phyloP scores from a whole-genome alignment of 2,329 filamentous ascomycete species.

The Tolypocladium album region DNA sequence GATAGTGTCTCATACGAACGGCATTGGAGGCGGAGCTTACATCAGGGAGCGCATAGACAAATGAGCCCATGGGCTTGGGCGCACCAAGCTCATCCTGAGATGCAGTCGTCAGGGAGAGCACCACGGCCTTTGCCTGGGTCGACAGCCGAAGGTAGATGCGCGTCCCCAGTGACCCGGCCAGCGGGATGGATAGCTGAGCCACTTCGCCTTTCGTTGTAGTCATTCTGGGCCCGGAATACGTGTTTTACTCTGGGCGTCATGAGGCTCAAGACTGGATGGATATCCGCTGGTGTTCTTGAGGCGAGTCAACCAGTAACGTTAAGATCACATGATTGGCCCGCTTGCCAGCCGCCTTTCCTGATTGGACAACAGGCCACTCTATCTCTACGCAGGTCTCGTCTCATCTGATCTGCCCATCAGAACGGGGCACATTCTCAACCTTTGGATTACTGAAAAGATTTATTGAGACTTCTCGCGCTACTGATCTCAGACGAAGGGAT shows the following conservation, averaged over 20 bases:
- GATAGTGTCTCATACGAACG: neutral
- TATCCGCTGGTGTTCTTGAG: neutral
- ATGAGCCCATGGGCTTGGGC: constrained; percentile 62
- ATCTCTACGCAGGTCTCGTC: neutral
- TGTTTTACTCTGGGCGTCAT: neutral
- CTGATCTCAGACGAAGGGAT: neutral
- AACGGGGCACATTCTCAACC: neutral
- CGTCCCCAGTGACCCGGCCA: constrained; percentile 50
- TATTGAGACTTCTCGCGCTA: neutral
- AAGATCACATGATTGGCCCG: constrained; percentile 8
- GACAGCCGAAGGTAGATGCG: constrained; percentile 51
- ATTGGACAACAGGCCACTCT: neutral
- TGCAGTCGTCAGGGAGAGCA: constrained; percentile 52
- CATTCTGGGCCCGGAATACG: neutral
- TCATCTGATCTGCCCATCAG: neutral
- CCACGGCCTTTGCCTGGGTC: constrained; percentile 43
- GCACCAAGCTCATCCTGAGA: constrained; percentile 38
- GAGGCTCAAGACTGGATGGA: neutral
- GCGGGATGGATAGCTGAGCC: constrained; percentile 39
- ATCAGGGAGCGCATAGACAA: constrained; percentile 89
- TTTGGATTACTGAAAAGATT: neutral
- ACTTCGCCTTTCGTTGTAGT: neutral
- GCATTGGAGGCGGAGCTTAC: constrained; percentile 30
- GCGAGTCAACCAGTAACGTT: neutral
- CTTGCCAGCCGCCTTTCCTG: neutral